Percentiles rank a stretch among this genome's conserved stretches.
Evolutionary conservation across 148 eudicot genomes (phyloP).

Genomic region (Oxyria digyna): DNA sequence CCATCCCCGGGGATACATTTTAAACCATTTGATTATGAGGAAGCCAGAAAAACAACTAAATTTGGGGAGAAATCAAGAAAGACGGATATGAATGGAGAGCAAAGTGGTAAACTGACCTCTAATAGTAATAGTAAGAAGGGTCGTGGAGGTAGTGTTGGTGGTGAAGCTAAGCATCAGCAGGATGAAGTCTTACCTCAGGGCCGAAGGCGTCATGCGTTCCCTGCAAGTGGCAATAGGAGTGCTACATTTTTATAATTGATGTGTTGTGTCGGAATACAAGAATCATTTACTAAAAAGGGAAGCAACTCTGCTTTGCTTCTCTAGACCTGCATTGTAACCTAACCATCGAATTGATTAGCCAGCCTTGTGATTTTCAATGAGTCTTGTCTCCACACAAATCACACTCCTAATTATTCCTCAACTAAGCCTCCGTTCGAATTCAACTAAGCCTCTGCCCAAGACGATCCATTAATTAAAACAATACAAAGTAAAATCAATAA

Average conservation of each 20-base stretch:
- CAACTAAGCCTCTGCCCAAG: no score
- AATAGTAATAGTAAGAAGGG: slow-evolving; percentile 18
- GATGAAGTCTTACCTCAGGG: slow-evolving; percentile 52
- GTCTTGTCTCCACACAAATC: no score
- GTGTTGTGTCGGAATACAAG: not conserved
- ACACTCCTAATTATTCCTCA: no score
- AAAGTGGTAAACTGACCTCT: not conserved
- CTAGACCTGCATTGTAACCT: not conserved
- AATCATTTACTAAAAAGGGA: not conserved
- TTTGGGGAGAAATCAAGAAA: not conserved
- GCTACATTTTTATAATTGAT: slow-evolving; percentile 59
- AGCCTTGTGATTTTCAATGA: no score
- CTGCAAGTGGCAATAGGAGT: slow-evolving; percentile 83
- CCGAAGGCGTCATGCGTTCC: slow-evolving; percentile 86
- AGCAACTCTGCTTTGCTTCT: not conserved
- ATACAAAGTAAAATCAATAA: no score
- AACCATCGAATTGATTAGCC: no score
- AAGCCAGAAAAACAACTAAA: slow-evolving; percentile 20
- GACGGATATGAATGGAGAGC: not conserved
- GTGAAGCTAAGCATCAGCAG: slow-evolving; percentile 17
- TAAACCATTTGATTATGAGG: slow-evolving; percentile 66
- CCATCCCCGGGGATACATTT: slow-evolving; percentile 20
- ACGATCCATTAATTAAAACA: no score
- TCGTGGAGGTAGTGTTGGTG: slow-evolving; percentile 19
- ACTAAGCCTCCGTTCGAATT: no score